A percentile compares a stretch with the other conserved stretches of the same genome.
Conservation (phyloP, 225 moss, liverwort and hornwort genomes). For the Polytrichum formosum region DNA sequence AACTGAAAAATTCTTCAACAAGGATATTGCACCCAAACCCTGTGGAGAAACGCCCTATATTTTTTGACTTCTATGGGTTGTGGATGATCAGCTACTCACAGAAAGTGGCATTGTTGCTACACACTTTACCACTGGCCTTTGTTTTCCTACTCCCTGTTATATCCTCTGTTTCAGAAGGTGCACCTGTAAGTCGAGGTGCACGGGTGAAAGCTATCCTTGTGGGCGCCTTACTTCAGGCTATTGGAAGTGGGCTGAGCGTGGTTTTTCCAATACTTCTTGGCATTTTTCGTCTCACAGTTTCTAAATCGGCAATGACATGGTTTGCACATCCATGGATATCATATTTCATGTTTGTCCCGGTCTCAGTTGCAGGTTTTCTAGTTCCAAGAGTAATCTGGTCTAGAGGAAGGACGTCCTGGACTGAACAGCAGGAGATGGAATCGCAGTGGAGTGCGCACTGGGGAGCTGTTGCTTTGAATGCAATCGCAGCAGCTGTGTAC, state of each 20-base stretch:
- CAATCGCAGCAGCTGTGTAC: conserved; percentile 47
- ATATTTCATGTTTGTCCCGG: conserved; percentile 76
- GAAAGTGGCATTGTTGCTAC: conserved; percentile 66
- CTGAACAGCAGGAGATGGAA: conserved; percentile 64
- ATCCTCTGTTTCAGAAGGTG: conserved; percentile 48
- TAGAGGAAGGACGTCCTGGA: conserved; percentile 36
- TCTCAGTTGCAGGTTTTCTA: conserved; percentile 72
- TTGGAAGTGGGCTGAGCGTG: conserved; percentile 44
- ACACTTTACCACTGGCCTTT: conserved; percentile 65
- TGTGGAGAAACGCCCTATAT: conserved; percentile 68
- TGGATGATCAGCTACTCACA: conserved; percentile 86
- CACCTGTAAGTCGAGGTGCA: conserved; percentile 49
- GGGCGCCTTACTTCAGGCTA: conserved; percentile 60
- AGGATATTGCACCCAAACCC: conserved; percentile 49
- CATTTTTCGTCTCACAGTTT: conserved; percentile 68
- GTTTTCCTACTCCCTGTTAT: conserved; percentile 57
- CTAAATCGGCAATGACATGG: conserved; percentile 86
- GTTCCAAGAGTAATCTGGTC: conserved; percentile 63
- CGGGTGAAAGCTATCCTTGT: conserved; percentile 55
- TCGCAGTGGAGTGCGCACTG: conserved; percentile 88
- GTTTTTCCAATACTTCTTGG: conserved; percentile 69
- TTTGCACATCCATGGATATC: conserved; percentile 94
- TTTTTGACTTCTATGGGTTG: conserved; percentile 81
- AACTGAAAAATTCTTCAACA: conserved; percentile 64
- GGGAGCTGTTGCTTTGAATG: conserved; percentile 70